Conservation (phyloP, 2,329 filamentous ascomycete species). For the Tolypocladium sp. region DNA sequence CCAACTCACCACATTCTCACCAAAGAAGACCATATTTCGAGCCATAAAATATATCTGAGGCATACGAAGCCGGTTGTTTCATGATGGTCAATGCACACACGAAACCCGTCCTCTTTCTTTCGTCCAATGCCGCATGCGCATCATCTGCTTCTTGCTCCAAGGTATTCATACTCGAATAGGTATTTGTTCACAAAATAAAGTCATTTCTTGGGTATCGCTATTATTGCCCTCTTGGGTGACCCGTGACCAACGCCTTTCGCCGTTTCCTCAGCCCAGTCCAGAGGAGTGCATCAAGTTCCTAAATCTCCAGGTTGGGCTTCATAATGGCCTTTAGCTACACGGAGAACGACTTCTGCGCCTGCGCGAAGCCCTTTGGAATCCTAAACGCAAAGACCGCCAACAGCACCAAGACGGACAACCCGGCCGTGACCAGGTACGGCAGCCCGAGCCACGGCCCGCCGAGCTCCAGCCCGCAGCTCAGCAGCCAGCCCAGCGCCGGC, state of each 20-base stretch:
- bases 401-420: conserved; percentile 19
- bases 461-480: conserved; percentile 33
- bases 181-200: neutral
- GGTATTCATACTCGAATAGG: too few relatives aligned
- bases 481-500: conserved; percentile 36
- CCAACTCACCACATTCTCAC: too few relatives aligned
- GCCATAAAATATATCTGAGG: neutral
- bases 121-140: too few relatives aligned
- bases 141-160: too few relatives aligned
- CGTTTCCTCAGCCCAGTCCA: neutral
- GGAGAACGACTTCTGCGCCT: neutral
- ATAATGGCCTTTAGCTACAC: neutral
- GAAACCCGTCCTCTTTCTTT: neutral
- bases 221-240: too few relatives aligned
- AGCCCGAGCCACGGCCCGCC: conserved; percentile 41
- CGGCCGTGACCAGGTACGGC: conserved; percentile 32
- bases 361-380: conserved; percentile 12
- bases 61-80: neutral
- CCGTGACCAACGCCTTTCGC: neutral
- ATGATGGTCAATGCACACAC: neutral
- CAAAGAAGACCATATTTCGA: neutral
- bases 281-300: neutral
- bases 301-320: neutral
- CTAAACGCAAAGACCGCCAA: conserved; percentile 19
- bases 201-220: neutral